Conservation (phyloP, 179 eudicot species). For the Camellia oleifera region DNA sequence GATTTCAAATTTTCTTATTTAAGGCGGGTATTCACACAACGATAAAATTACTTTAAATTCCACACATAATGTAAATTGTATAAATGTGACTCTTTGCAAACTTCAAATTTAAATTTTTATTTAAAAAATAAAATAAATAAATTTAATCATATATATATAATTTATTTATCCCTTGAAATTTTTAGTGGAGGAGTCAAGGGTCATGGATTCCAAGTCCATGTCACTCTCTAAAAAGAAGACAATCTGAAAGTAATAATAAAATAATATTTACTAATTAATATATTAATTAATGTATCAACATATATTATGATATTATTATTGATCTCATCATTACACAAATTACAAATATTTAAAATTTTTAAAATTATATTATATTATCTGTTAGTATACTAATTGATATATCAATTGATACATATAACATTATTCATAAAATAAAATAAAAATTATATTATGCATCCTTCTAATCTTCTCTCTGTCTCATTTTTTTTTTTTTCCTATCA, state of each 20-base stretch:
- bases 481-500: background rate
- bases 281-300: too few species aligned
- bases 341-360: background rate
- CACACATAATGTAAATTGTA: too few species aligned
- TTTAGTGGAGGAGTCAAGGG: slow-evolving; percentile 58
- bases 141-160: background rate
- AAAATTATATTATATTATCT: background rate
- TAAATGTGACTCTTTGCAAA: background rate
- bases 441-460: slow-evolving; percentile 7
- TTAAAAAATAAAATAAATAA: background rate
- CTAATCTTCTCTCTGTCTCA: slow-evolving; percentile 14
- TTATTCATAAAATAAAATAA: too few species aligned
- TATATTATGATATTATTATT: too few species aligned
- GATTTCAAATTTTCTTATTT: too few species aligned
- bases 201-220: slow-evolving; percentile 38
- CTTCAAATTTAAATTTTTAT: background rate
- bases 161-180: slow-evolving; percentile 15
- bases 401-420: too few species aligned
- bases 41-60: too few species aligned
- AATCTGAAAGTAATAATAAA: background rate
- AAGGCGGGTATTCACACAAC: too few species aligned
- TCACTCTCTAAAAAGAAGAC: slow-evolving; percentile 22
- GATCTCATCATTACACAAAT: too few species aligned
- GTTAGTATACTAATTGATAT: too few species aligned
- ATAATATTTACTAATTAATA: background rate